Conservation (phyloP, 2,329 filamentous ascomycete species). For the Phialophora tarda region DNA sequence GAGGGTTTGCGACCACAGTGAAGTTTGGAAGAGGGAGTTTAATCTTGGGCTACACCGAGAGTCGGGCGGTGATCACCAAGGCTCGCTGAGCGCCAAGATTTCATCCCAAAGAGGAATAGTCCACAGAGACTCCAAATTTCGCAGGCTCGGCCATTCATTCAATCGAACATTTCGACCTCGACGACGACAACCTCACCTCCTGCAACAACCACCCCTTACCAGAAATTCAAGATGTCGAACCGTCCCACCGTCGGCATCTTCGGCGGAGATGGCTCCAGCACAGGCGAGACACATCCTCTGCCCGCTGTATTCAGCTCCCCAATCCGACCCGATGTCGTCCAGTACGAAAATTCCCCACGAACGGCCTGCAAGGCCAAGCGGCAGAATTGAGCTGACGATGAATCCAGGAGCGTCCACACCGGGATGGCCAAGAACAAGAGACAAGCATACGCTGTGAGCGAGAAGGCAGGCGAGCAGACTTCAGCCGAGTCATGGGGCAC, state of each 20-base stretch:
- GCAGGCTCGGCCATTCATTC: not conserved
- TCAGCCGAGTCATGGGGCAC: conserved; percentile 99
- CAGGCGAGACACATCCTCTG: conserved; percentile 86
- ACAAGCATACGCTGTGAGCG: conserved; percentile 98
- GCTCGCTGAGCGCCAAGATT: conserved; percentile 7
- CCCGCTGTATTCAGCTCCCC: conserved; percentile 96
- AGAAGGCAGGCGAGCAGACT: conserved; percentile 99
- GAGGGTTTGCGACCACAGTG: not conserved
- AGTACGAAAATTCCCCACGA: conserved; percentile 63
- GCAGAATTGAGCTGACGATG: conserved; percentile 44
- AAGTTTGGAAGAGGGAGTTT: not conserved
- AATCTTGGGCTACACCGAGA: not conserved
- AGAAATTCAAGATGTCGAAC: conserved; percentile 72
- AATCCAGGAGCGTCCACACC: conserved; percentile 76
- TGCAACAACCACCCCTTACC: conserved; percentile 11
- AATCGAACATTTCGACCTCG: conserved; percentile 4
- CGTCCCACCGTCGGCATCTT: conserved; percentile 98
- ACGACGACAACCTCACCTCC: conserved; percentile 20
- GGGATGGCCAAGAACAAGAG: conserved; percentile 99
- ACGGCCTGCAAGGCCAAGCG: not conserved
- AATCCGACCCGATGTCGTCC: conserved; percentile 98
- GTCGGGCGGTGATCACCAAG: not conserved
- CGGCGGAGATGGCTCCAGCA: conserved; percentile 92
- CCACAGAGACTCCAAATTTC: conserved; percentile 9
- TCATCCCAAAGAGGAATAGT: conserved; percentile 3